Conservation (phyloP, 176 grass and related monocot genomes). For the Bolboschoenus planiculmis region DNA sequence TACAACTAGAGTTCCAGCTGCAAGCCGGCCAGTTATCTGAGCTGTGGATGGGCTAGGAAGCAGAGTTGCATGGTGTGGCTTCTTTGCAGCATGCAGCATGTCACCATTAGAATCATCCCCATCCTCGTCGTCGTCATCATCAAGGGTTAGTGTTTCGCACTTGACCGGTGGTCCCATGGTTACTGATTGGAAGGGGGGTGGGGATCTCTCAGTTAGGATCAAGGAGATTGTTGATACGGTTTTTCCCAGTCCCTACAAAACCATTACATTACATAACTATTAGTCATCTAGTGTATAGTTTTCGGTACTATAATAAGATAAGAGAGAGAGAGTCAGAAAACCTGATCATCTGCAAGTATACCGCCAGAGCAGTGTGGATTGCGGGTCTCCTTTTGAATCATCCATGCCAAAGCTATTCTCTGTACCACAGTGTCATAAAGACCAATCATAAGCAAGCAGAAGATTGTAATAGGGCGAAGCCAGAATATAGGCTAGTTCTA, state of each 20-base stretch:
- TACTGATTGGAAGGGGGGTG: slow-evolving; percentile 32
- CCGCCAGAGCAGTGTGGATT: slow-evolving; percentile 70
- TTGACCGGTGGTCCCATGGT: slow-evolving; percentile 34
- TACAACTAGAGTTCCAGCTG: slow-evolving; percentile 97
- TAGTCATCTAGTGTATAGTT: slow-evolving; percentile 21
- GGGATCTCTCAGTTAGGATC: slow-evolving; percentile 80
- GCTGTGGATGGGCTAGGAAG: not conserved
- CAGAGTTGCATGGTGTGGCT: slow-evolving; percentile 19
- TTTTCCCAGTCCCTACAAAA: slow-evolving; percentile 87
- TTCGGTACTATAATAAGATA: not conserved
- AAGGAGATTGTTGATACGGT: slow-evolving; percentile 93
- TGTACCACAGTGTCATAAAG: slow-evolving; percentile 28
- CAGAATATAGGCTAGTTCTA: not conserved
- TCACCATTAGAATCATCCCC: slow-evolving; percentile 22
- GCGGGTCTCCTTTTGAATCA: slow-evolving; percentile 87
- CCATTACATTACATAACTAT: slow-evolving; percentile 17
- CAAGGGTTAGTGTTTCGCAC: slow-evolving; percentile 77
- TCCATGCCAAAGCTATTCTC: slow-evolving; percentile 97
- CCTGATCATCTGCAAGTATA: slow-evolving; percentile 99
- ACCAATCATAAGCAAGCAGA: slow-evolving; percentile 15
- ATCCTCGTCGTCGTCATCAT: slow-evolving; percentile 65
- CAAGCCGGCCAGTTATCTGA: slow-evolving; percentile 36
- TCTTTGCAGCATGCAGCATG: slow-evolving; percentile 24
- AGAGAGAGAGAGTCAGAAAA: slow-evolving; percentile 25
- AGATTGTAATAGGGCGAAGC: not conserved